Percentiles rank a stretch among this genome's conserved stretches.
Evolutionary conservation across 208 protist genomes (phyloP).

Genomic region (Leishmania arabica): DNA sequence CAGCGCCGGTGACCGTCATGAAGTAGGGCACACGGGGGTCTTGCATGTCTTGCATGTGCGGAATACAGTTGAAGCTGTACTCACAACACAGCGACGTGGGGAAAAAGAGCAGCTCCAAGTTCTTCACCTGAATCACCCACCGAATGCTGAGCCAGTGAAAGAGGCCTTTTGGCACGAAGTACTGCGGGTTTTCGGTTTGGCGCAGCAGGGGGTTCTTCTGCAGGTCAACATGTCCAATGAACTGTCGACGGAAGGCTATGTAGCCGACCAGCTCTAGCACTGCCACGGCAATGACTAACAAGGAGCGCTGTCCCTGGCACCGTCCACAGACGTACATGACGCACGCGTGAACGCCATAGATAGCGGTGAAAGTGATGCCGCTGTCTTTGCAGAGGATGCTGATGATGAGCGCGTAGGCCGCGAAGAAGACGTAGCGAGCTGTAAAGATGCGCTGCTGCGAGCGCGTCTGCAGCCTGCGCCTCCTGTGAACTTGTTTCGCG

Average conservation of each 20-base stretch:
- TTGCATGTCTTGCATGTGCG: constrained; percentile 38
- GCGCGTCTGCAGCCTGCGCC: neutral
- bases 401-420: constrained; percentile 11
- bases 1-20: constrained; percentile 15
- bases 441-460: constrained; percentile 20
- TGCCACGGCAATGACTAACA: constrained; percentile 20
- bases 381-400: constrained; percentile 75
- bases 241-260: constrained; percentile 43
- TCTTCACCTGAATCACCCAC: constrained; percentile 73
- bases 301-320: constrained; percentile 9
- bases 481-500: neutral
- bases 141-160: constrained; percentile 52
- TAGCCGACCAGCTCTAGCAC: constrained; percentile 44
- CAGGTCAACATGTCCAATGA: constrained; percentile 61
- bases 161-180: constrained; percentile 41
- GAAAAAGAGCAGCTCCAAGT: constrained; percentile 84
- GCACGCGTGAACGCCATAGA: constrained; percentile 57
- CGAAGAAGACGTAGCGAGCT: constrained; percentile 38
- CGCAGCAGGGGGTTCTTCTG: constrained; percentile 50
- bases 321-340: constrained; percentile 34
- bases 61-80: constrained; percentile 92
- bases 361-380: constrained; percentile 67
- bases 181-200: constrained; percentile 85
- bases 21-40: constrained; percentile 49
- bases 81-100: constrained; percentile 83